Percentiles rank a stretch among this genome's conserved stretches.
These are phyloP conservation scores for Solanum clarkiae DNA, from an alignment of 257 asterid genomes.

Conservation along the genomic window DNA sequence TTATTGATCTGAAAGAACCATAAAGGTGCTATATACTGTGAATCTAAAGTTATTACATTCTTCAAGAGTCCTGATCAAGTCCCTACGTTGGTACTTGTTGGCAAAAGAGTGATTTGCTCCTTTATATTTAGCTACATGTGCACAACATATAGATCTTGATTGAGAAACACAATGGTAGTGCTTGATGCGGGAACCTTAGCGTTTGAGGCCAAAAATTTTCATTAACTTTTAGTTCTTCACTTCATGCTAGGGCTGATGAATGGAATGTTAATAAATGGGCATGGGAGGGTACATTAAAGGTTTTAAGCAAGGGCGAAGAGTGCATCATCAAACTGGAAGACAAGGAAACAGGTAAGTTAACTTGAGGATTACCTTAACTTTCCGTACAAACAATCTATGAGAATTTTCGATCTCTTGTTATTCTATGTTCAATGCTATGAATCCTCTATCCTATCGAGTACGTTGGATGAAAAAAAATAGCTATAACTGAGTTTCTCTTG, in stretches of 20 bases:
- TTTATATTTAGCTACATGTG: not conserved
- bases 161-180: not conserved
- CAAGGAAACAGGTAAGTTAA: conserved; percentile 61
- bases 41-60: not conserved
- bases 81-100: not conserved
- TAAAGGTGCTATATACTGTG: not conserved
- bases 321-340: conserved; percentile 90
- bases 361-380: not conserved
- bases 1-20: not conserved
- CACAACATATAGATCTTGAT: not conserved
- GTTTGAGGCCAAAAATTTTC: not conserved
- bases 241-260: conserved; percentile 71
- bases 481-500: not conserved
- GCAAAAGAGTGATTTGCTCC: not conserved
- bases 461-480: not conserved
- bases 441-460: not conserved
- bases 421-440: not conserved
- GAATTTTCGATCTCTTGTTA: not conserved
- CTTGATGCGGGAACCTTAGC: not conserved
- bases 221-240: conserved; percentile 2
- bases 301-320: conserved; percentile 79
- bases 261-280: conserved; percentile 99
- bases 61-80: not conserved
- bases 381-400: not conserved
- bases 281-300: conserved; percentile 92